A percentile compares a stretch with the other conserved stretches of the same genome.
These are phyloP conservation scores for Hypoxylon rickii DNA, from an alignment of 495 filamentous ascomycete genomes.

Conservation along the genomic window DNA sequence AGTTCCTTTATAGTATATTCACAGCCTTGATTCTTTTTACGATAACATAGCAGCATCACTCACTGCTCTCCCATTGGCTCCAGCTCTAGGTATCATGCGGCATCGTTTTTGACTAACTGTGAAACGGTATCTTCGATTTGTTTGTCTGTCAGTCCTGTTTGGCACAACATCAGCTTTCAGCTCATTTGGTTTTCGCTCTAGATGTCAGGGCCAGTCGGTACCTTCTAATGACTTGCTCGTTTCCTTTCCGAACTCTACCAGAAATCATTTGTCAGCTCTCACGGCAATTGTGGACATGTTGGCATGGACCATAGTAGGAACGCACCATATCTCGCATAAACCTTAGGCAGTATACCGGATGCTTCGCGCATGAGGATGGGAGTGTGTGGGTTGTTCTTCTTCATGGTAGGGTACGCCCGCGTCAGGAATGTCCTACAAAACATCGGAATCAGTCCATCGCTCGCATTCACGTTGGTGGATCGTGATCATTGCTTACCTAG, in stretches of 20 bases:
- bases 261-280: conserved; percentile 10
- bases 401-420: conserved; percentile 96
- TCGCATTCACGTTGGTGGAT: not conserved
- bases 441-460: too few relatives aligned
- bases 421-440: conserved; percentile 80
- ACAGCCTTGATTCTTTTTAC: conserved; percentile 15
- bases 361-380: conserved; percentile 96
- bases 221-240: conserved; percentile 81
- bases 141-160: conserved; percentile 79
- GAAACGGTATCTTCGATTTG: conserved; percentile 90
- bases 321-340: conserved; percentile 94
- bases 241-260: conserved; percentile 82
- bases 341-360: conserved; percentile 73
- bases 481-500: conserved; percentile 62
- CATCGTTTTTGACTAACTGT: conserved; percentile 69
- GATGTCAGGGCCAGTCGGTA: conserved; percentile 41
- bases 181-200: conserved; percentile 22
- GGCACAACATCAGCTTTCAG: conserved; percentile 1
- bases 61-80: conserved; percentile 3
- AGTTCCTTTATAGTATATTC: conserved; percentile 8
- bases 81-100: conserved; percentile 17
- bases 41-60: conserved; percentile 9
- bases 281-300: not conserved
- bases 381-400: conserved; percentile 94
- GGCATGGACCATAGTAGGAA: conserved; percentile 16